Evolutionary conservation across 495 filamentous ascomycete genomes (phyloP), one percentile per base, ranked within the genome.

Genomic region (Penicillium parvum): DNA sequence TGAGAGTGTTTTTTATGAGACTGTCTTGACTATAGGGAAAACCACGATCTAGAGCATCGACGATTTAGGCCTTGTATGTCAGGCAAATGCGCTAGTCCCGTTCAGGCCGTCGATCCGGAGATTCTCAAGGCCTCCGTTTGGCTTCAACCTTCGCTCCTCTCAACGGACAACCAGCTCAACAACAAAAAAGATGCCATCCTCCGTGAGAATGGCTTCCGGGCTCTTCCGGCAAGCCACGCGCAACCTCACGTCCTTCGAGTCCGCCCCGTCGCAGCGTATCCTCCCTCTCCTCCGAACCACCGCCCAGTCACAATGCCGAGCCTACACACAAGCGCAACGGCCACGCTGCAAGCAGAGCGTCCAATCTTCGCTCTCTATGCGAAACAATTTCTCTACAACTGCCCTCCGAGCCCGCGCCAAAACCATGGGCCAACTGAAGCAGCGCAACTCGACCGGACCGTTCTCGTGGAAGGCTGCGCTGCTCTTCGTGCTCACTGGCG

Each of bases 391-490:
- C 54, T 65, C 65, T 0, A 67, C 66, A 2, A 66, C 55, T 6
- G 35, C 58, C 1, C 43, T 44, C 29, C 53, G 57, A 21, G 36
- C 49, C n/a, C 43, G 48, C 8, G 52, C 45, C 5, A 66, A 61
- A 53, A 71, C 68, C 34, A 70, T 73, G 65, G 64, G 63, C 35
- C 68, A 73, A 49, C 45, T 73, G 40, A 56, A 57, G 26, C 61
- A 65, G 32, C 66, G 69, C 15, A 61, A 68, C 48, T 54, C 58
- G 9, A 73, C 60, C 29, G 69, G 69, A 6, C 91, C 91, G 23
- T 96, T 98, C 71, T 94, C 88, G 32, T 88, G 83, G 82, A 85
- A 86, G 65, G 83, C 91, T 5, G 91, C 88, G 7, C 47, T 88
- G 50, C 76, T 97, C 40, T 97, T 98, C 74, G 73, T 96, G 40